Evolutionary conservation across 371 early-diverging fungal species (phyloP), one percentile per base, ranked within the genome.

Genomic region (Lichtheimia ornata): DNA sequence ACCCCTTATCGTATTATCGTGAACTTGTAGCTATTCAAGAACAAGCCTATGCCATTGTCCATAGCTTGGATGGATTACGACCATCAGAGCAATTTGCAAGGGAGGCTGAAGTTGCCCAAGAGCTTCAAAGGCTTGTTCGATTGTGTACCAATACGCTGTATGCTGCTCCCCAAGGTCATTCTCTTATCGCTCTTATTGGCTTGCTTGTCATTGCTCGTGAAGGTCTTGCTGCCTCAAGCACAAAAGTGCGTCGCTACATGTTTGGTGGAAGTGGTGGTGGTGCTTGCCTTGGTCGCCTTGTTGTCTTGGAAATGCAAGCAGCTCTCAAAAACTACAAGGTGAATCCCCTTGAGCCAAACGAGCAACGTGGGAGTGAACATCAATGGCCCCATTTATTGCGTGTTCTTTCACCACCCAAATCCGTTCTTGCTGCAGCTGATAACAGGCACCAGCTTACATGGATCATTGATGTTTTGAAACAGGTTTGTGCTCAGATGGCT

Each of bases 281-380:
- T 20, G 68, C 64, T n/a, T 66, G 68, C 24, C 57, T 74, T 27
- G 77, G 77, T 11, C 65, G 77, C 40, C 56, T 56, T 7, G 35
- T 77, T 15, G 64, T 73, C 0, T 64, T 77, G n/a, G 77, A 77
- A 59, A 70, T 74, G 59, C 62, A 67, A 9, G 62, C 62, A 49
- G 58, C 63, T 0, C 45, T 77, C 5, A 77, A 77, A 59, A 70
- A 74, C 24, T 72, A 66, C 28, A 76, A 73, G 20, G 40, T 52
- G 35, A 35, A 35, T 35, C 35, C 35, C 0, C 35, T 35, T 2
- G 35, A 35, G 9, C 11, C 35, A 35, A 35, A 9, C 11, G 35
- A 35, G 35, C 35, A 35, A 9, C 35, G 11, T 35, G 35, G 28
- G 28, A 28, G 7, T 28, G 28, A 28, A 35, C 11, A 35, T 18